Base-by-base conservation (phyloP, 305 asterid species). In the Coffea humblotiana region DNA sequence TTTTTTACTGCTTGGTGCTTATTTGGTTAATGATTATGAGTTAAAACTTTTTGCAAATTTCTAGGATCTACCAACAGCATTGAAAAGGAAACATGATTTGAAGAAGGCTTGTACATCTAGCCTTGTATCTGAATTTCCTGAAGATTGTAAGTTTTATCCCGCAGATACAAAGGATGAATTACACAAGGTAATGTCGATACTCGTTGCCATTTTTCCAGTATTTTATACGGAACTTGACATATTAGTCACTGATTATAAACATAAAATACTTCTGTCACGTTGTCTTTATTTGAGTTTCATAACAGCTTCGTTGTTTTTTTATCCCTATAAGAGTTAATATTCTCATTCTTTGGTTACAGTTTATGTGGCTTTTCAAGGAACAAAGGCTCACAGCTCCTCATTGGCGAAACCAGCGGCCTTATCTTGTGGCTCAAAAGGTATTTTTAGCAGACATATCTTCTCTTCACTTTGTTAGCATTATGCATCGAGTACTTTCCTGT, bases 371-470 rank as follows among this genome's bases (percentile, higher is more conserved):
- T 83, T 92, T 91, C 82, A 94, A 91, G 91, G 99, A 94, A 86
- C 98, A 90, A 79, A 90, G 95, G 88, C 92, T 92, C 71, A 86
- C 91, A 77, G 78, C 75, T 77, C 98, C 98, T 61, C 96, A 91
- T 85, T 96, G 99, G 98, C 89, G 99, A 83, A 89, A 80, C 83
- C 93, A 91, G 75, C 90, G 94, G 11, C 88, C 98, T 71, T 94
- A 92, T 82, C 87, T 96, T 81, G 84, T 96, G 92, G 88, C 98
- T 79, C 97, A 96, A 83, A 90, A 89, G 98, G 99, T 96, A 80
- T 54, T 23, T 75, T 75, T 29, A 51, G 72, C 35, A 65, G 58
- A 75, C 45, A 23, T 40, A 58, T n/a, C 40, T 16, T 15, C 56
- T 78, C 25, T 61, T 49, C 43, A 35, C n/a, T 23, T 21, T 63